Evolutionary conservation across 148 eudicot genomes (phyloP), one percentile per base, ranked within the genome.

Genomic region (Diospyros kaki): DNA sequence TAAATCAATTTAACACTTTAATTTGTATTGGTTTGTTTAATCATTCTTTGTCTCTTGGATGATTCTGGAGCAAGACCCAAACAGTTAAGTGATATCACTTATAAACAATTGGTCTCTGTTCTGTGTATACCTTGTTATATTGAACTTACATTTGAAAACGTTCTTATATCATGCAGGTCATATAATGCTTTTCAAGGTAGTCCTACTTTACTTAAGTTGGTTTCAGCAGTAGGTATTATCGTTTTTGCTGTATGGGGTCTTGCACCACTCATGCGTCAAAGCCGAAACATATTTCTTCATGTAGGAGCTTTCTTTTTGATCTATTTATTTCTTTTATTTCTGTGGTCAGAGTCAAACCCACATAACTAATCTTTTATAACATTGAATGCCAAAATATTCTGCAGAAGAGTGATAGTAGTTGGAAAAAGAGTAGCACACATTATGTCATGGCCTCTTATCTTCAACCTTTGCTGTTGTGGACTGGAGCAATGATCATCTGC

Each of bases 381-480:
- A n/a, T 71, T 46, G 12, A 5, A 65, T 74, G 6, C 58, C 69
- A 54, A 0, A 48, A 50, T 65, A 68, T 78, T 44, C 13, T 86
- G 86, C 86, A 93, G 99, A 89, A 92, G 83, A 84, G 81, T 77
- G 96, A 85, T 46, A 83, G 75, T 80, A 92, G 84, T 75, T 95
- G 96, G 96, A 85, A 71, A 82, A 95, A 88, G 86, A 93, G 97
- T 81, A 82, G 87, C n/a, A 73, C 90, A 11, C 77, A 89, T 83
- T 83, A 81, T 75, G 90, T 90, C 68, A 76, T 86, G 85, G 87
- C 93, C 39, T 90, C 94, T 48, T 95, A 95, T 82, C 74, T 95
- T 80, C 96, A 84, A 78, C 97, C 99, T 72, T 80, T 93, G 79
- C 75, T 95, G 82, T 84, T 95, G 42, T 95, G 99, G 99, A 81